Conservation (phyloP, 2,329 filamentous ascomycete species). For the Alternaria sp. region DNA sequence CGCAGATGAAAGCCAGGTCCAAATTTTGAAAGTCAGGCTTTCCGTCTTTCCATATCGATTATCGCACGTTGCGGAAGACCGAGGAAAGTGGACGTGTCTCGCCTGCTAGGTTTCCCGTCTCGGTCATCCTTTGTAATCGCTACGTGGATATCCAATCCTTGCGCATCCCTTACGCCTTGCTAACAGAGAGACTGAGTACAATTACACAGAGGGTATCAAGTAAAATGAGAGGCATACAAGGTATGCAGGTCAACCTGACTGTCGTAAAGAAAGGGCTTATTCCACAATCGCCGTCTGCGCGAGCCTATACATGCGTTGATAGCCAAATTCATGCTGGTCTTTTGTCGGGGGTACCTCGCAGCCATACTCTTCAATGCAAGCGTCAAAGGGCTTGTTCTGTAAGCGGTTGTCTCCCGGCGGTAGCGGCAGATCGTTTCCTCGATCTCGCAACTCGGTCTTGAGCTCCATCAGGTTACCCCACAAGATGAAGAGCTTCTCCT, state of each 20-base stretch:
- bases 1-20: not conserved
- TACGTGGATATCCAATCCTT: not conserved
- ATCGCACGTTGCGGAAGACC: not conserved
- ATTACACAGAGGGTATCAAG: not conserved
- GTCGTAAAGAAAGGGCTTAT: not conserved
- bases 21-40: not conserved
- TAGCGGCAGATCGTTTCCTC: slow-evolving; percentile 30
- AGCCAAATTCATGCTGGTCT: slow-evolving; percentile 21
- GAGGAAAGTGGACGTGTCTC: not conserved
- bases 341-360: slow-evolving; percentile 17
- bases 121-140: not conserved
- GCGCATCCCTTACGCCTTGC: not conserved
- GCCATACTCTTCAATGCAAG: slow-evolving; percentile 35
- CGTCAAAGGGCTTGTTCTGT: slow-evolving; percentile 53
- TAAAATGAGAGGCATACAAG: not conserved
- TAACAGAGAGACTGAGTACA: not conserved
- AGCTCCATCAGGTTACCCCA: slow-evolving; percentile 75
- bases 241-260: not conserved
- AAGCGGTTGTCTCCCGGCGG: slow-evolving; percentile 32
- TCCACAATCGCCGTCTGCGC: slow-evolving; percentile 26
- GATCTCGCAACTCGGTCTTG: slow-evolving; percentile 67
- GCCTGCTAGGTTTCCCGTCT: not conserved
- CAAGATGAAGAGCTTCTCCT: slow-evolving; percentile 74
- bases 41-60: not conserved
- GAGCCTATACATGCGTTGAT: slow-evolving; percentile 33